Evolutionary conservation across 305 asterid genomes (phyloP).

Genomic region (Fraxinus floribunda): DNA sequence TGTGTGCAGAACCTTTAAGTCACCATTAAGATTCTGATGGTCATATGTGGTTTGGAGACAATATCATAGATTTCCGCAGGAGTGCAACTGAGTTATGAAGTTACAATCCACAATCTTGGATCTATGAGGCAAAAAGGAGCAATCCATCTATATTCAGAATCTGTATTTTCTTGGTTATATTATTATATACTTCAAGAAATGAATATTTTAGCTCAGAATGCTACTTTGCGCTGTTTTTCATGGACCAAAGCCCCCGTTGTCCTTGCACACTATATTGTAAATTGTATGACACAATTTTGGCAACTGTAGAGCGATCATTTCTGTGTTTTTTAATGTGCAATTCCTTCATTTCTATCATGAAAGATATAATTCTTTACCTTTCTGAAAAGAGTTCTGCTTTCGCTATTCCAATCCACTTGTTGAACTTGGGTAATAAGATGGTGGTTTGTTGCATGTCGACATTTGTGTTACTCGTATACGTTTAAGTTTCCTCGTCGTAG

Average conservation of each 20-base stretch:
- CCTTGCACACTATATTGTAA: neutral
- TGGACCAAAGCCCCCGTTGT: neutral
- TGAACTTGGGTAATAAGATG: neutral
- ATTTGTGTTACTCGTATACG: no score
- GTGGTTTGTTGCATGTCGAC: neutral
- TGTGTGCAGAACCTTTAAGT: neutral
- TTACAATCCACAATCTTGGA: neutral
- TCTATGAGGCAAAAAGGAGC: neutral
- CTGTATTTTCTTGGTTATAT: neutral
- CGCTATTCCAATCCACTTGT: neutral
- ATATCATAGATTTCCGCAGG: neutral
- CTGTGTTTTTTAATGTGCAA: neutral
- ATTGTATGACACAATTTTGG: conserved; percentile 1
- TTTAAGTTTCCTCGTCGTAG: neutral
- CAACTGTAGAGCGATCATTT: neutral
- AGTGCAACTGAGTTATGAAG: neutral
- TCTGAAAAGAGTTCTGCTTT: no score
- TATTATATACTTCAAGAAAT: neutral
- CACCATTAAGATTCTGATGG: neutral
- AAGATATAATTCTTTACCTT: neutral
- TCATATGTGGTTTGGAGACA: neutral
- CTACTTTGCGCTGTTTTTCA: neutral
- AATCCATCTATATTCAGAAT: neutral
- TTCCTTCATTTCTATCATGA: neutral
- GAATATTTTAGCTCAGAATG: neutral